phyloP scores from a whole-genome alignment of 495 filamentous ascomycete species.

The Parathielavia hyrcaniae region DNA sequence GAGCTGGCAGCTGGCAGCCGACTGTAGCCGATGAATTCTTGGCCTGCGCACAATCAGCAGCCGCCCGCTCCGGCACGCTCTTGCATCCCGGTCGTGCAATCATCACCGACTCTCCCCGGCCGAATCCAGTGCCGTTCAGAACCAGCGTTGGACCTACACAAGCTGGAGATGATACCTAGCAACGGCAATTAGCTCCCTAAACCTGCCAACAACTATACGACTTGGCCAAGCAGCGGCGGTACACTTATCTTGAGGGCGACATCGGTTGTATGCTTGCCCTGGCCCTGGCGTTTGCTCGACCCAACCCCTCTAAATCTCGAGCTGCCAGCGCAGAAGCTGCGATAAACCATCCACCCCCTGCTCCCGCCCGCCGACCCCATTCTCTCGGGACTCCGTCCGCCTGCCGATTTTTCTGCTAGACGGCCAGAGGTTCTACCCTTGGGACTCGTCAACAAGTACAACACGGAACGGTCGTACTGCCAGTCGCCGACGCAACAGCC shows the following conservation, averaged over 20 bases:
- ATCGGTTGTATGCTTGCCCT: neutral
- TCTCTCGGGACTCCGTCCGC: neutral
- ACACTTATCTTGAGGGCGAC: neutral
- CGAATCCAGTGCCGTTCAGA: neutral
- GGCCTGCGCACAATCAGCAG: neutral
- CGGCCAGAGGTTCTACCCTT: neutral
- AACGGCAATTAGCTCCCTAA: conserved; percentile 10
- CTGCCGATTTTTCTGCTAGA: neutral
- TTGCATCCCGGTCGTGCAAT: neutral
- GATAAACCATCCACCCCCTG: conserved; percentile 9
- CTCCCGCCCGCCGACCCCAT: conserved; percentile 4
- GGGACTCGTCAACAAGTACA: neutral
- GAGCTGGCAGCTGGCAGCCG: neutral
- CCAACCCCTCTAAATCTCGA: conserved; percentile 24
- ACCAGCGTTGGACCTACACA: conserved; percentile 10
- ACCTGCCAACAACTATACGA: neutral
- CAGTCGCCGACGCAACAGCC: too few relatives aligned
- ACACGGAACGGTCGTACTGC: too few relatives aligned
- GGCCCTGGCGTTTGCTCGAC: conserved; percentile 13
- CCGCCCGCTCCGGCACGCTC: neutral
- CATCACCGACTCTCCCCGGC: conserved; percentile 1
- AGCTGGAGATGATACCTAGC: conserved; percentile 1
- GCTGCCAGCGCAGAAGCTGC: conserved; percentile 21
- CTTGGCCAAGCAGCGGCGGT: neutral
- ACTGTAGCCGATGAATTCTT: neutral